Evolutionary conservation across 495 filamentous ascomycete species (phyloP), one percentile per base, ranked within the genome.

Genomic region (Thermochaetoides thermophila): DNA sequence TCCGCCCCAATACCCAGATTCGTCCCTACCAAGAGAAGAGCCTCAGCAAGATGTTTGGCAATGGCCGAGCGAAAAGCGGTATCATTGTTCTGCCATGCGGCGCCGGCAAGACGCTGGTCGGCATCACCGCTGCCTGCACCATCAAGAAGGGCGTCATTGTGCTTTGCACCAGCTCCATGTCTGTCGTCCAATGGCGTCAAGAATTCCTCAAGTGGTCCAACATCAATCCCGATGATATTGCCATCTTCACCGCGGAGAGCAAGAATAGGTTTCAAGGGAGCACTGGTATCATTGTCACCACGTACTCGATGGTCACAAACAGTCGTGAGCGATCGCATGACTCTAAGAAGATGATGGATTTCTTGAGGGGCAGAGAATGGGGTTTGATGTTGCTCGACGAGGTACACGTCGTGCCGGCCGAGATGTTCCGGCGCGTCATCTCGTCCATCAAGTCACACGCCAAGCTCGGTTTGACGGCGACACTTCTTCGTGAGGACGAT

Each of bases 121-220:
- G 89, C 19, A 94, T 96, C 39, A 95, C 89, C 3, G 89, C 89
- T 12, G 89, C 83, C 14, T 96, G 87, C 53, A 96, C 91, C 1
- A 86, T 96, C 57, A 92, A 86, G 55, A 99, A 99, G 56, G 82
- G 83, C 22, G 78, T 83, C 21, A 84, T 99, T 35, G 81, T 96
- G 11, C 75, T 99, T 17, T 95, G 86, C 53, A 96, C 91, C 7
- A 89, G 81, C 48, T 86, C 84, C 31, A 99, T 96, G 85, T 94
- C 84, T 3, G 89, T 92, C 7, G 81, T 92, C 3, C 91, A 99
- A 52, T 99, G 91, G 89, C 70, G 84, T 26, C 78, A 84, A 24
- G 86, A 96, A 45, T 96, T 95, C 53, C 59, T 95, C 40, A 89
- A 93, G 48, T 96, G 89, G 89, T 93, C 86, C 30, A 96, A 95